Percentiles rank a stretch among this genome's conserved stretches.
Evolutionary conservation across 2,329 filamentous ascomycete species (phyloP).

Genomic region (Geosmithia flava): DNA sequence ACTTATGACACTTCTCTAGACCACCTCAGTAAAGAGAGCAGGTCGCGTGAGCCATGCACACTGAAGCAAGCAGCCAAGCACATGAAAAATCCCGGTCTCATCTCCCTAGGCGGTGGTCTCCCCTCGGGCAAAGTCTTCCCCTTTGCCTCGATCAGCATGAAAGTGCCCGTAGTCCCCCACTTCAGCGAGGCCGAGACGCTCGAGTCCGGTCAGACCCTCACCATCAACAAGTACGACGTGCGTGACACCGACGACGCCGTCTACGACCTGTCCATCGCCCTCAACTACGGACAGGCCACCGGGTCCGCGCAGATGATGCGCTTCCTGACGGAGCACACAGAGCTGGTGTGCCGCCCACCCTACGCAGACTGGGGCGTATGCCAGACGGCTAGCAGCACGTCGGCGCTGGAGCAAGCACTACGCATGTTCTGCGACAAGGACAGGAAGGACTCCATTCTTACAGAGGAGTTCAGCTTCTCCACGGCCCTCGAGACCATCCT

Average conservation of each 20-base stretch:
- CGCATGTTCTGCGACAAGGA: slow-evolving; percentile 64
- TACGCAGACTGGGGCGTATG: slow-evolving; percentile 85
- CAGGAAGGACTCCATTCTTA: slow-evolving; percentile 65
- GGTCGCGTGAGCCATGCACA: slow-evolving; percentile 49
- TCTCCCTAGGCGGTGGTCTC: slow-evolving; percentile 84
- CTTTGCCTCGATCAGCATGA: slow-evolving; percentile 66
- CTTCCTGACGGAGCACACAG: slow-evolving; percentile 89
- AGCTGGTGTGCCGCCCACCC: slow-evolving; percentile 75
- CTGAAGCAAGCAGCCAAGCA: slow-evolving; percentile 73
- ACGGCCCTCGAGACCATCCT: slow-evolving; percentile 49
- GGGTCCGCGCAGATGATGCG: slow-evolving; percentile 80
- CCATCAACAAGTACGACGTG: slow-evolving; percentile 75
- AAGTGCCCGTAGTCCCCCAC: slow-evolving; percentile 54
- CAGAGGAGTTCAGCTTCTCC: slow-evolving; percentile 86
- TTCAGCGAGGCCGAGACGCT: slow-evolving; percentile 60
- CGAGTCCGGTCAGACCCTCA: slow-evolving; percentile 46
- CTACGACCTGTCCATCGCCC: slow-evolving; percentile 71
- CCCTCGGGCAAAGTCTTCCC: slow-evolving; percentile 88
- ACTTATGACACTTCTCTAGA: slow-evolving; percentile 17
- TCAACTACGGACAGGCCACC: slow-evolving; percentile 86
- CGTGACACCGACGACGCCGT: slow-evolving; percentile 27
- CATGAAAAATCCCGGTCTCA: slow-evolving; percentile 70
- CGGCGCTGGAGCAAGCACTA: slow-evolving; percentile 69
- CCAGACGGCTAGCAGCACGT: slow-evolving; percentile 77
- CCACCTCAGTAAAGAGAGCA: slow-evolving; percentile 51